These are phyloP conservation scores for Luffa aegyptiaca DNA, from an alignment of 306 rosid genomes.

Conservation along the genomic window DNA sequence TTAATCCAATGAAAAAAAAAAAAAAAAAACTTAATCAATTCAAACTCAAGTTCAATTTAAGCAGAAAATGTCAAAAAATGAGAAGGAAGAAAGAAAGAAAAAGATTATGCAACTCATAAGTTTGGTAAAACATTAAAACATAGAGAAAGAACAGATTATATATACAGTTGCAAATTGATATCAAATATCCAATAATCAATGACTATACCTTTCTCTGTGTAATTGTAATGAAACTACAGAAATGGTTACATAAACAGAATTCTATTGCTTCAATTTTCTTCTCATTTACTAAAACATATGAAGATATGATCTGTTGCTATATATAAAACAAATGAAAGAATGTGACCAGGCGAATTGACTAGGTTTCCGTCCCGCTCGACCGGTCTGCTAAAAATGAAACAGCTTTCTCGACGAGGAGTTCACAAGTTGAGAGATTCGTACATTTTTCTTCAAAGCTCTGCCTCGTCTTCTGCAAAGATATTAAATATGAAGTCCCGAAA, in stretches of 20 bases:
- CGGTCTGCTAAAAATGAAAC: not conserved
- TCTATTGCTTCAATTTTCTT: not conserved
- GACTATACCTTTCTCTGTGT: not conserved
- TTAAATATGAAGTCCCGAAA: conserved; percentile 73
- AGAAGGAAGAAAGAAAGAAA: not conserved
- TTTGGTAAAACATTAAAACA: not conserved
- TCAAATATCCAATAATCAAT: not conserved
- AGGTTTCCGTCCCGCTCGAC: not conserved
- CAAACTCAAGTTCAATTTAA: not conserved
- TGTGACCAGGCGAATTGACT: not conserved
- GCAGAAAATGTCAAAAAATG: not conserved
- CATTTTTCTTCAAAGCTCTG: not conserved
- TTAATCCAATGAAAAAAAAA: no score
- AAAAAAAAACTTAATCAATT: no score
- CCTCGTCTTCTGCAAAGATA: conserved; percentile 45
- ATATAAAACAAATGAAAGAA: conserved; percentile 4
- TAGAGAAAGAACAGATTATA: not conserved
- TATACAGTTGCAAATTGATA: not conserved
- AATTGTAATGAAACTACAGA: conserved; percentile 1
- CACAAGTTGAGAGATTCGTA: not conserved
- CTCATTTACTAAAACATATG: conserved; percentile 7
- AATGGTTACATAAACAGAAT: not conserved
- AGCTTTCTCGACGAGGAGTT: not conserved
- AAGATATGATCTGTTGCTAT: conserved; percentile 4
- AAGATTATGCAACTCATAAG: not conserved